Evolutionary conservation across 106 monocot genomes (phyloP).

Genomic region (Dioscorea zingiberensis): DNA sequence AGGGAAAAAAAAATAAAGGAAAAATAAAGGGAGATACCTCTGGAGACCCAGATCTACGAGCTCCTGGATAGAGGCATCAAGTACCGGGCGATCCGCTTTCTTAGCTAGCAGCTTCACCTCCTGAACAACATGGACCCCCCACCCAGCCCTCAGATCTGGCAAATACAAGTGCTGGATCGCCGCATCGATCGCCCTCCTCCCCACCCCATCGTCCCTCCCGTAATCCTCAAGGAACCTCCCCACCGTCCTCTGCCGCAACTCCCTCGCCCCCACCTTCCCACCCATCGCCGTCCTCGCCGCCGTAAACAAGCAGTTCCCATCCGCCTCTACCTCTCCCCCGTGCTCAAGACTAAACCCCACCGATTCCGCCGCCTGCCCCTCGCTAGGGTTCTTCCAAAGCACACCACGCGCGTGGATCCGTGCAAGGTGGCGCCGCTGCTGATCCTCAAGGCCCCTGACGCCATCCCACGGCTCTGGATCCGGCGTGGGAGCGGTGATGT

Average conservation of each 20-base stretch:
- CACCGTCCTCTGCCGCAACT: conserved; percentile 49
- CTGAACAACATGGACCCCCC: conserved; percentile 74
- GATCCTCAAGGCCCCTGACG: conserved; percentile 55
- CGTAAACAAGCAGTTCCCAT: conserved; percentile 75
- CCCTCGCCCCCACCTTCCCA: conserved; percentile 20
- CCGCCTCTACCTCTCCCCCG: conserved; percentile 64
- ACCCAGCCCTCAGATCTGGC: conserved; percentile 65
- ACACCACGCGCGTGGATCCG: conserved; percentile 42
- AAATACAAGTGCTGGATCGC: conserved; percentile 56
- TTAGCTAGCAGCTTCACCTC: conserved; percentile 61
- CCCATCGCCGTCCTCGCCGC: conserved; percentile 49
- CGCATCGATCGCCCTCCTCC: conserved; percentile 23
- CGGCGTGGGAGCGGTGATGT: too few species aligned
- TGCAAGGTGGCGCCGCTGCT: conserved; percentile 44
- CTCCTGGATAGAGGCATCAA: conserved; percentile 53
- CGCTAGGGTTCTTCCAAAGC: conserved; percentile 32
- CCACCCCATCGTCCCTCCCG: conserved; percentile 2
- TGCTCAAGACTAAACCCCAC: conserved; percentile 42
- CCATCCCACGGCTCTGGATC: conserved; percentile 21
- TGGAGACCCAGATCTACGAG: conserved; percentile 79
- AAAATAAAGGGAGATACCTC: conserved; percentile 30
- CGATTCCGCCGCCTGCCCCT: conserved; percentile 3
- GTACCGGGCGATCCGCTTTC: conserved; percentile 37
- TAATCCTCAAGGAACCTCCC: conserved; percentile 49
- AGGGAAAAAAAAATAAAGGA: not conserved